Base-by-base conservation (phyloP, 2,329 filamentous ascomycete species). In the Neodidymelliopsis sp. region DNA sequence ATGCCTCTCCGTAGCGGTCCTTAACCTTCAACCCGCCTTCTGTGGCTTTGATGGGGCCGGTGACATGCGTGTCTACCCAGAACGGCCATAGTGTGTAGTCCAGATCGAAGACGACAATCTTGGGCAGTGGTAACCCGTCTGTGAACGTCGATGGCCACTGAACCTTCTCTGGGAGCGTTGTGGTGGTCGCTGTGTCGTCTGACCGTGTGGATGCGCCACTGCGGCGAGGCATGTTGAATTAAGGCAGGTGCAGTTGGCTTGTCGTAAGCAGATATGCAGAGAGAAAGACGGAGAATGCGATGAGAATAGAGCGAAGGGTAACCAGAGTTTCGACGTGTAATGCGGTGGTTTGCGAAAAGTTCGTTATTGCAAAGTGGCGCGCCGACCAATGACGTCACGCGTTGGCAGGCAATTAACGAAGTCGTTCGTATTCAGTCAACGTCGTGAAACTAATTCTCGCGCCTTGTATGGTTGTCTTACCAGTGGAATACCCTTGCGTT, bases 11-110 rank as follows among this genome's bases (percentile, higher is more conserved):
- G 50, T 75, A 77, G 19, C 71, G 65, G 54, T 85, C 83, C 57
- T 79, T 80, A 38, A 84, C 78, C 55, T 74, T 75, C 31, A 73
- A 57, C 4, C 77, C 77, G 27, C 70, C 69, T 29, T 74, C 65
- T 7, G 65, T 65, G 3, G 73, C 62, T 57, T 85, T 86, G 38
- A 96, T 75, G 0, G 91, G 92, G 6, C 85, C 82, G 18, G 85
- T 84, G 62, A 94, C 88, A 74, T 97, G 92, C 3, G 91, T 96
- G 77, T 97, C 94, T 1, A 96, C 87, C 93, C 93, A 97, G 76
- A 97, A 97, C 4, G 92, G 91, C 94, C 93, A 97, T n/a, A 97
- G 81, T 0, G 94, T 97, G 80, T 97, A 97, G 80, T 97, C 93
- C 55, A 97, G 84, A 72, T 97, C 94, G 76, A 97, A 97, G 56